These are phyloP conservation scores for Glycine latifolia DNA, from an alignment of 306 rosid species.

Conservation along the genomic window DNA sequence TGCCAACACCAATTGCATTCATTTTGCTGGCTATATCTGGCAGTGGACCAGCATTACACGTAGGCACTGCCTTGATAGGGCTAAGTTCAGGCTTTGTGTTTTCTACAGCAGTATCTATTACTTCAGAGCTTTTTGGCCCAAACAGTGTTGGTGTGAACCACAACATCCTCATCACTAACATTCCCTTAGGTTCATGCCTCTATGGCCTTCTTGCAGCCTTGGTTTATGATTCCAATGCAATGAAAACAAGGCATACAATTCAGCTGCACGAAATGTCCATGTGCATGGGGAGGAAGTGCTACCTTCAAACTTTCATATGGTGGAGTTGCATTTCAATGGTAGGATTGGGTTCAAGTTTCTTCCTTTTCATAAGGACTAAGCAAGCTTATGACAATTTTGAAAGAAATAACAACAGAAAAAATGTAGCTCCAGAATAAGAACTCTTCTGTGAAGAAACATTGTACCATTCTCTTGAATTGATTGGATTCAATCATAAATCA, in stretches of 20 bases:
- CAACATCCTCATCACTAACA: constrained; percentile 67
- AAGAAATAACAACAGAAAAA: constrained; percentile 37
- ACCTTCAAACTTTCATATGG: constrained; percentile 73
- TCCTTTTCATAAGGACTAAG: constrained; percentile 71
- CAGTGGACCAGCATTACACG: constrained; percentile 40
- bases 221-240: constrained; percentile 65
- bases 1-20: constrained; percentile 64
- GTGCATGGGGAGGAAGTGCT: constrained; percentile 81
- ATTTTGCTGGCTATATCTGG: constrained; percentile 50
- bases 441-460: not conserved
- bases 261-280: constrained; percentile 54
- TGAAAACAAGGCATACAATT: not conserved
- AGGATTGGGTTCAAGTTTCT: constrained; percentile 69
- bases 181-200: constrained; percentile 60
- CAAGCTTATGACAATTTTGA: constrained; percentile 63
- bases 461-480: not conserved
- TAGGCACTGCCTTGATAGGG: constrained; percentile 56
- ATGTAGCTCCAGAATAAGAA: constrained; percentile 23
- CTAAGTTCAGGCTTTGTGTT: constrained; percentile 63
- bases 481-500: not conserved
- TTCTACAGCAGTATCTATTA: constrained; percentile 57
- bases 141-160: constrained; percentile 61
- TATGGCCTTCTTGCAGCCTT: constrained; percentile 70
- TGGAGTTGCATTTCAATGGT: constrained; percentile 73
- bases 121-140: constrained; percentile 63